Evolutionary conservation across 208 protist genomes (phyloP), one percentile per base, ranked within the genome.

Genomic region (Acanthamoeba lenticulata): DNA sequence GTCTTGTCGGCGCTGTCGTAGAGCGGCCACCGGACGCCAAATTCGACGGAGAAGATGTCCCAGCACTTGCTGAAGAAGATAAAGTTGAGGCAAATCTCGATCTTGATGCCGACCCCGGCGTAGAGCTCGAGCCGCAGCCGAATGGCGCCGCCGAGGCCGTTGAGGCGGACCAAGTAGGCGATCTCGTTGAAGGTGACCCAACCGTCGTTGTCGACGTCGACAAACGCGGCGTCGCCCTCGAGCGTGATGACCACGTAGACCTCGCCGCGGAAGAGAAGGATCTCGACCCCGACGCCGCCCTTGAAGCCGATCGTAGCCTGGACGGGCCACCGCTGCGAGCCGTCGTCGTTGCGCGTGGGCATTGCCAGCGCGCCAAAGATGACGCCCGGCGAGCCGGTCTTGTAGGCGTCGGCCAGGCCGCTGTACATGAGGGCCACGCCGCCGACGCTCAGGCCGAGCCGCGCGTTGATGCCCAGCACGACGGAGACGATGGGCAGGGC

Each of bases 171-270:
- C 11, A 90, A 44, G n/a, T 65, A 65, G 32, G 49, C 40, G 36
- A 90, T 55, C 81, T 90, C 47, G 36, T 90, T 65, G 49, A 90
- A 90, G 81, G 81, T 90, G 32, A 90, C 29, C 47, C 40, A 55
- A 5, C 49, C 81, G 34, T 65, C 52, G 81, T 32, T 29, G 49
- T 90, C 29, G 47, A 65, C 19, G 29, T 55, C 29, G 49, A 65
- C 29, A 44, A 90, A 65, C 11, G 29, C 29, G 44, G 32, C 29
- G 29, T 55, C 24, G 49, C 40, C 81, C 24, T 57, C 52, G 27
- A 90, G 40, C 21, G 40, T 29, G 81, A 90, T 7, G 15, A 6
- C 15, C 21, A 65, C 29, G 81, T 67, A 90, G 81, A 34, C 81
- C 11, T 90, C 24, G 52, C 81, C 81, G 11, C 36, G 7, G 52